Conservation (phyloP, 257 asterid genomes). For the Euphrasia confusa region DNA sequence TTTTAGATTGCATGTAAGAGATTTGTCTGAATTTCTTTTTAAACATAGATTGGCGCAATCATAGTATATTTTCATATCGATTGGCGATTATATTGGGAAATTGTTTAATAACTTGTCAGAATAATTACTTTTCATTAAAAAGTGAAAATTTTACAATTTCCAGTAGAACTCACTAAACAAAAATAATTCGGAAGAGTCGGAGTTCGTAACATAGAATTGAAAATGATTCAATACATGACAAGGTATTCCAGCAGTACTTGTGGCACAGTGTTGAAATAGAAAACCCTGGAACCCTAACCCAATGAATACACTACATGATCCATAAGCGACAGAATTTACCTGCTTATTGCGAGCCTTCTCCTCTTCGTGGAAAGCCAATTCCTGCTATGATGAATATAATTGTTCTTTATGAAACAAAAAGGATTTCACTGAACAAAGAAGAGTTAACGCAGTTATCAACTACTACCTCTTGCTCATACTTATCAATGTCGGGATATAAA, state of each 20-base stretch:
- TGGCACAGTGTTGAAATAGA: conserved; percentile 3
- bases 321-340: conserved; percentile 36
- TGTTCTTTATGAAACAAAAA: conserved; percentile 23
- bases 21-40: no score
- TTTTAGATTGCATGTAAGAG: no score
- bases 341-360: conserved; percentile 90
- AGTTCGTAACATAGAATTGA: no score
- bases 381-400: conserved; percentile 46
- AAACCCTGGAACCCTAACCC: conserved; percentile 8
- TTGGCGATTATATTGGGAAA: no score
- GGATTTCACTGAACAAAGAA: conserved; percentile 15
- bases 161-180: no score
- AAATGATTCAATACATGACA: no score
- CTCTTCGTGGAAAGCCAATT: conserved; percentile 90
- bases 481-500: conserved; percentile 89
- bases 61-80: no score
- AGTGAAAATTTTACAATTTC: no score
- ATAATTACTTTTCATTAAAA: no score
- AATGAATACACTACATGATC: conserved; percentile 12
- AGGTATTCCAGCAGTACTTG: background rate
- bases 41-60: no score
- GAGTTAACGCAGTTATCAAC: conserved; percentile 25
- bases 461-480: conserved; percentile 90
- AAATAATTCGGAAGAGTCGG: background rate
- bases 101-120: no score